A percentile compares a stretch with the other conserved stretches of the same genome.
Conservation (phyloP, 2,329 filamentous ascomycete genomes). For the Zasmidium angulare region DNA sequence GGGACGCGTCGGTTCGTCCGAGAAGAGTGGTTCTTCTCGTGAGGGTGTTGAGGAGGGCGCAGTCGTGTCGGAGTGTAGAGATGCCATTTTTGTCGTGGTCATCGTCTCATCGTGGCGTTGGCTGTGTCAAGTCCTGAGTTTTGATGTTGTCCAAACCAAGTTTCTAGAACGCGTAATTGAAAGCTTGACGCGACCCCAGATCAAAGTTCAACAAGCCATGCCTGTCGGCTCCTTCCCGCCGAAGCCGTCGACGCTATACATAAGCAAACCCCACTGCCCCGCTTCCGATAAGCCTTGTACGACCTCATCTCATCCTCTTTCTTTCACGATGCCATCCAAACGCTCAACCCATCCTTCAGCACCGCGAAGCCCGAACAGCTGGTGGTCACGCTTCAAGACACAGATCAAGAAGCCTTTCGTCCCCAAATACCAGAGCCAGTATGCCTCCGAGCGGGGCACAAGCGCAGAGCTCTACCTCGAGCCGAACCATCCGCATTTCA, state of each 20-base stretch:
- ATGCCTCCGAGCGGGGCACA: constrained; percentile 10
- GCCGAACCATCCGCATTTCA: constrained; percentile 52
- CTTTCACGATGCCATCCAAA: constrained; percentile 11
- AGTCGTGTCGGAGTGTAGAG: constrained; percentile 8
- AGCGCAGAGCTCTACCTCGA: constrained; percentile 35
- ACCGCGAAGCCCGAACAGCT: constrained; percentile 5
- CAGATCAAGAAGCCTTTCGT: constrained; percentile 21
- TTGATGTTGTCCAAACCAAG: neutral
- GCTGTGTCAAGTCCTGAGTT: neutral
- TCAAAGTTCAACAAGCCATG: neutral
- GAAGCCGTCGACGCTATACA: constrained; percentile 2
- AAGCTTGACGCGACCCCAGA: constrained; percentile 2
- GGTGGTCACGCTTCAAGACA: constrained; percentile 9
- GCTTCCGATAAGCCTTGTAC: constrained; percentile 1
- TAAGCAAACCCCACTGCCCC: neutral
- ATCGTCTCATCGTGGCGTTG: constrained; percentile 1
- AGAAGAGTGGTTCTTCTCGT: constrained; percentile 26
- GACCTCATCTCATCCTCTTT: constrained; percentile 9
- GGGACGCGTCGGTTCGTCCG: constrained; percentile 25
- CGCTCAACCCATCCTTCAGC: neutral
- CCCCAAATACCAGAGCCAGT: constrained; percentile 11
- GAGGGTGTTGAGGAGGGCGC: constrained; percentile 24
- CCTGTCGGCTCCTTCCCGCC: neutral
- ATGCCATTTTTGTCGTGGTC: neutral
- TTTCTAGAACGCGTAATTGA: neutral